Percentiles rank a stretch among this genome's conserved stretches.
Conservation (phyloP, 192 early-diverging fungal species). For the Phlyctochytrium arcticum region DNA sequence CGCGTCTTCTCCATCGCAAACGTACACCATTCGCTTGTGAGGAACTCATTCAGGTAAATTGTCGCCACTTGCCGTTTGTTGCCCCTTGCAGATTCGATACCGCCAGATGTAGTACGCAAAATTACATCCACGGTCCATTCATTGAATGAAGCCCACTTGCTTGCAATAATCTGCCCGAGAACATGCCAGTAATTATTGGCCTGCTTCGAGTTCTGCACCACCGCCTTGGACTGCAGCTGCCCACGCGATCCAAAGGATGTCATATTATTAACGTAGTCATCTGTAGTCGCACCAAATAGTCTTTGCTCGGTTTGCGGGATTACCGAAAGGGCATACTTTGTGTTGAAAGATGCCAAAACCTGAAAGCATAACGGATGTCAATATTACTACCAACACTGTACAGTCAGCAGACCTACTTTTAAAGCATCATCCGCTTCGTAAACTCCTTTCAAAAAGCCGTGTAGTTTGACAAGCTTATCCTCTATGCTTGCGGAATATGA, state of each 20-base stretch:
- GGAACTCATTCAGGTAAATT: slow-evolving; percentile 32
- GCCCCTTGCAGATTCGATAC: background rate
- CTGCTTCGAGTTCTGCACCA: too few relatives aligned
- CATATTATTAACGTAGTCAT: background rate
- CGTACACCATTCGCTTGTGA: slow-evolving; percentile 35
- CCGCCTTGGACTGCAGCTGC: too few relatives aligned
- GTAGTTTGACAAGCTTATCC: slow-evolving; percentile 36
- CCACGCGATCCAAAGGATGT: background rate
- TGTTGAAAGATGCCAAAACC: slow-evolving; percentile 31
- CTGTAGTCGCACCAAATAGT: slow-evolving; percentile 7
- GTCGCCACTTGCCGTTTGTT: slow-evolving; percentile 29
- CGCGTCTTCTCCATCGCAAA: slow-evolving; percentile 27
- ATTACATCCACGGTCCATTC: slow-evolving; percentile 34
- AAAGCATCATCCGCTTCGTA: slow-evolving; percentile 41
- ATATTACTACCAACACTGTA: background rate
- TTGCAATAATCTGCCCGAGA: slow-evolving; percentile 32
- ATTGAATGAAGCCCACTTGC: slow-evolving; percentile 27
- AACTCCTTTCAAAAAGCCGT: slow-evolving; percentile 32
- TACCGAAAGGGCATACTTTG: slow-evolving; percentile 25
- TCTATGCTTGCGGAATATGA: slow-evolving; percentile 4
- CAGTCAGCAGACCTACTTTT: slow-evolving; percentile 8
- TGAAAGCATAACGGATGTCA: background rate
- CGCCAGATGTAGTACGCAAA: slow-evolving; percentile 33
- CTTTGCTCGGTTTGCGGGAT: slow-evolving; percentile 31
- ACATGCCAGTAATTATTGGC: slow-evolving; percentile 46